These are phyloP conservation scores for Aspergillus sp. DNA, from an alignment of 2,329 filamentous ascomycete species.

Conservation along the genomic window DNA sequence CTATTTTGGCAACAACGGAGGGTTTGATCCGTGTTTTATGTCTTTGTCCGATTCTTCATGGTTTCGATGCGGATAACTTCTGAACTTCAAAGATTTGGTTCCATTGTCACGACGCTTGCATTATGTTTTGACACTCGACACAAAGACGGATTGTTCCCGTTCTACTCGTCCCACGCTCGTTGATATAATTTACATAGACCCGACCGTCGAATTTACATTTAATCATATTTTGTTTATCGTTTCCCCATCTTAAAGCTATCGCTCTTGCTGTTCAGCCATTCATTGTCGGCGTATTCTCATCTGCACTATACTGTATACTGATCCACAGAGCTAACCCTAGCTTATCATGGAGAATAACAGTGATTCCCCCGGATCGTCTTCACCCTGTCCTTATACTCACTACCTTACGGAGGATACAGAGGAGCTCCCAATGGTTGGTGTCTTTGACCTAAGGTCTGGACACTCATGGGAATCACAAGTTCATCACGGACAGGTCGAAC, in stretches of 20 bases:
- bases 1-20: conserved; percentile 11
- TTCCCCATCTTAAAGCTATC: not conserved
- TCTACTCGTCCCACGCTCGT: not conserved
- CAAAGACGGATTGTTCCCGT: conserved; percentile 1
- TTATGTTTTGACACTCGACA: not conserved
- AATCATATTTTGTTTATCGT: not conserved
- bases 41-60: conserved; percentile 3
- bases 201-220: not conserved
- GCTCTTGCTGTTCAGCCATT: not conserved
- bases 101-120: not conserved
- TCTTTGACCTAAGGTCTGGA: not conserved
- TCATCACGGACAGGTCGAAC: not conserved
- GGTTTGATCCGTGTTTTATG: not conserved
- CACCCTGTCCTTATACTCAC: not conserved
- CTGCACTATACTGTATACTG: not conserved
- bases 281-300: no score
- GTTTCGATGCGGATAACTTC: not conserved
- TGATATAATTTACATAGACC: not conserved
- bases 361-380: not conserved
- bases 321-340: not conserved
- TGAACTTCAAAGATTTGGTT: not conserved
- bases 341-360: not conserved
- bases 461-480: not conserved
- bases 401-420: not conserved
- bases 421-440: not conserved